These are phyloP conservation scores for Axilococcus clingmanii DNA, from an alignment of 139 green algal genomes.

Conservation along the genomic window DNA sequence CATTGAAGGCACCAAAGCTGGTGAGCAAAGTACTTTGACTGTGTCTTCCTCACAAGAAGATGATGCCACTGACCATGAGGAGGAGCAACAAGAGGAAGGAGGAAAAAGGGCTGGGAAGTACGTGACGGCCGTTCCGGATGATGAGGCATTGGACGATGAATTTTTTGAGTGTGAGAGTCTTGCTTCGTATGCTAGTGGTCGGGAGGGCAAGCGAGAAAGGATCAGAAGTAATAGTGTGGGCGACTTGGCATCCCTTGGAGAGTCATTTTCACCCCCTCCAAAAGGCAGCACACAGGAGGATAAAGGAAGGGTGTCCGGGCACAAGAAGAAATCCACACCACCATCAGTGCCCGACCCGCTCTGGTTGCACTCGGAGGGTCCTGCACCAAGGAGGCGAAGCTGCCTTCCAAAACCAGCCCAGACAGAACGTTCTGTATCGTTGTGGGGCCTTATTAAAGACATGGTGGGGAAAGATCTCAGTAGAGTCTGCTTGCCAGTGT, in stretches of 20 bases:
- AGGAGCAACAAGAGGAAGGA: conserved; percentile 10
- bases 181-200: too few relatives aligned
- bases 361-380: conserved; percentile 19
- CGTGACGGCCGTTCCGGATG: background rate
- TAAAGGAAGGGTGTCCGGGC: background rate
- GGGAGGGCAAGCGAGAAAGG: background rate
- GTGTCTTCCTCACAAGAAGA: conserved; percentile 13
- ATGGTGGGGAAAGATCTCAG: conserved; percentile 70
- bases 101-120: background rate
- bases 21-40: background rate
- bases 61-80: conserved; percentile 15
- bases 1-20: conserved; percentile 23
- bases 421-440: conserved; percentile 58
- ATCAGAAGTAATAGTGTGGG: conserved; percentile 5
- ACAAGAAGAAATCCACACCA: too few relatives aligned
- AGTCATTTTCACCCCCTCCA: background rate
- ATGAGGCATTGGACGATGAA: conserved; percentile 12
- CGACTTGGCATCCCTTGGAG: conserved; percentile 5
- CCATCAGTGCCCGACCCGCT: background rate
- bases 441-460: conserved; percentile 88
- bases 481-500: conserved; percentile 84
- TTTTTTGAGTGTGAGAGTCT: conserved; percentile 30
- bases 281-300: background rate
- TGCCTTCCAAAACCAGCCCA: conserved; percentile 50
- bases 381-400: conserved; percentile 19